Conservation (phyloP, 352 stramenopile genomes). For the Pseudoperonospora humuli region DNA sequence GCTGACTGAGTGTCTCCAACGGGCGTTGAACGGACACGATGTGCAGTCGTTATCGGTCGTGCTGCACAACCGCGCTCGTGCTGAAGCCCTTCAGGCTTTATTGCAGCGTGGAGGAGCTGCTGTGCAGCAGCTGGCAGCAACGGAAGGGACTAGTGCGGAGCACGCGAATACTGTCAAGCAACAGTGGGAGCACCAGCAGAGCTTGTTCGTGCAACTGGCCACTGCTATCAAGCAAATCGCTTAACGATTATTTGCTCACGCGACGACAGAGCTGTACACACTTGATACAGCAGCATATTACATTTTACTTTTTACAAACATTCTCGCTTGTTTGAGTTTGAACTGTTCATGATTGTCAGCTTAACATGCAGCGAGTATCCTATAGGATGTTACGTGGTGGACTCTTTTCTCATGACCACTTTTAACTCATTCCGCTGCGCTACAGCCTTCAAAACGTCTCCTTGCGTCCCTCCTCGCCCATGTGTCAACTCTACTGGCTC, state of each 20-base stretch:
- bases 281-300: slow-evolving; percentile 13
- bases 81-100: slow-evolving; percentile 64
- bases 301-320: slow-evolving; percentile 11
- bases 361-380: too few relatives aligned
- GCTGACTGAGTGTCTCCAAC: slow-evolving; percentile 54
- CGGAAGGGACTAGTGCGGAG: slow-evolving; percentile 14
- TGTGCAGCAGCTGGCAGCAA: slow-evolving; percentile 38
- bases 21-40: slow-evolving; percentile 48
- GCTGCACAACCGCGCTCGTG: slow-evolving; percentile 66
- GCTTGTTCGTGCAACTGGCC: slow-evolving; percentile 63
- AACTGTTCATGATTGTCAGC: too few relatives aligned
- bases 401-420: too few relatives aligned
- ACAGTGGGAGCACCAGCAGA: slow-evolving; percentile 57
- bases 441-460: too few relatives aligned
- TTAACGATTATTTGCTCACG: slow-evolving; percentile 19
- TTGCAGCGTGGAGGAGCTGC: slow-evolving; percentile 57
- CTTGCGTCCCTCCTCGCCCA: too few relatives aligned
- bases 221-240: slow-evolving; percentile 70
- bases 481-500: too few relatives aligned
- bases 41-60: slow-evolving; percentile 52
- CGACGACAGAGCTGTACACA: slow-evolving; percentile 3
- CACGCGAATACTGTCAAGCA: slow-evolving; percentile 34
- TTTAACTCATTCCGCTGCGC: too few relatives aligned
- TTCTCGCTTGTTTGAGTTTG: background rate
- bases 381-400: too few relatives aligned